These are phyloP conservation scores for Forsythia suspensa DNA, from an alignment of 257 asterid species.

Conservation along the genomic window DNA sequence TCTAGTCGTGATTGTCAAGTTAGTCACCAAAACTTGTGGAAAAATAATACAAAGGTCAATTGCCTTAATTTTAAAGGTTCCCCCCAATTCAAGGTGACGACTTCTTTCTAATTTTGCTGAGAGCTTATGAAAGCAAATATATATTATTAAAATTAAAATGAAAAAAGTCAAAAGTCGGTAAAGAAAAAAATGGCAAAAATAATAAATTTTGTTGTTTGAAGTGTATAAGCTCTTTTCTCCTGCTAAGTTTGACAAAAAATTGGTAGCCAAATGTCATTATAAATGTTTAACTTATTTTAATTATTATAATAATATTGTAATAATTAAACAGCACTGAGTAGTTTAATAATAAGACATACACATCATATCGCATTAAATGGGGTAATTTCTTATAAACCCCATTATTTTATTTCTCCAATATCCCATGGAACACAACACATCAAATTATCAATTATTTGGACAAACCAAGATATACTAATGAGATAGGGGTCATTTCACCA, in stretches of 20 bases:
- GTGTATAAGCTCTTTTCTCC: not conserved
- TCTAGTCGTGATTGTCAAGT: not conserved
- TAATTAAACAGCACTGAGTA: not conserved
- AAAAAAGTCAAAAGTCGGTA: slow-evolving; percentile 32
- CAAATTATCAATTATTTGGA: not conserved
- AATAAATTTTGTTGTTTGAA: slow-evolving; percentile 8
- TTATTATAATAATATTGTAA: not conserved
- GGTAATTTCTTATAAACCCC: not conserved
- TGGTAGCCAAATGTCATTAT: not conserved
- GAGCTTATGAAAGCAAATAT: too few relatives aligned
- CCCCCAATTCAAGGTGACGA: not conserved
- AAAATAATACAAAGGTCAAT: slow-evolving; percentile 22
- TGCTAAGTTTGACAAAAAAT: not conserved
- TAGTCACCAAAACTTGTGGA: not conserved
- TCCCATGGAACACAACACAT: not conserved
- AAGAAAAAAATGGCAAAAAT: slow-evolving; percentile 20
- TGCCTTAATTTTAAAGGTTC: not conserved
- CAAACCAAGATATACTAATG: not conserved
- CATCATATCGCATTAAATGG: not conserved
- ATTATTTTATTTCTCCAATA: not conserved
- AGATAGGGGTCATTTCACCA: not conserved
- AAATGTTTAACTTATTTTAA: not conserved
- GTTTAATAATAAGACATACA: not conserved
- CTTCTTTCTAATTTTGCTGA: not conserved
- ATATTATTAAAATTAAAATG: not conserved